Percentiles rank a stretch among this genome's conserved stretches.
Conservation (phyloP, 148 eudicot species). For the Rhododendron kiyosumense region DNA sequence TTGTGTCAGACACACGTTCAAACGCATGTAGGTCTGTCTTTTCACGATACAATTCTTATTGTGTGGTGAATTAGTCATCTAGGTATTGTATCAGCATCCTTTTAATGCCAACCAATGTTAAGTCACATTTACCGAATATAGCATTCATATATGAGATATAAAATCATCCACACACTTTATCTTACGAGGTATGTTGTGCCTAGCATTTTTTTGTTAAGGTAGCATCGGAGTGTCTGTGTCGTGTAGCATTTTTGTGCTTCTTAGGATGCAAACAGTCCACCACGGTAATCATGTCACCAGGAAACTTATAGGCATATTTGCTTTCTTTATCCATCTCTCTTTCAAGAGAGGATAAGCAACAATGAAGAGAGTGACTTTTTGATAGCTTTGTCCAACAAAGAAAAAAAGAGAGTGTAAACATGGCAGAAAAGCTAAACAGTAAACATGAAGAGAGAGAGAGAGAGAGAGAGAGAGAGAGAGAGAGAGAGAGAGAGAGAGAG, state of each 20-base stretch:
- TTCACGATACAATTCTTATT: background rate
- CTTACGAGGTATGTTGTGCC: background rate
- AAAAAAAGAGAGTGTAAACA: background rate
- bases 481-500: conserved; percentile 13
- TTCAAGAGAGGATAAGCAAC: background rate
- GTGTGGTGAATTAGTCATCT: background rate
- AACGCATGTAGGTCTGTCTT: background rate
- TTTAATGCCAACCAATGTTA: background rate
- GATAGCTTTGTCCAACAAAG: background rate
- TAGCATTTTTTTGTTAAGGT: background rate
- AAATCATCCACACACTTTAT: background rate
- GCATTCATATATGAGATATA: background rate
- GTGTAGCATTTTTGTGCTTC: background rate
- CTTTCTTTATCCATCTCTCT: background rate
- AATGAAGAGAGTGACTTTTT: background rate
- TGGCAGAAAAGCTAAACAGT: too few species aligned
- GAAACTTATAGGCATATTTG: background rate
- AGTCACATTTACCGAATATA: background rate
- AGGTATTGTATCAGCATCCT: background rate
- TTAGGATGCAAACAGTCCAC: background rate
- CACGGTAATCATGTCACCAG: background rate
- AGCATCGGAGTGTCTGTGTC: background rate
- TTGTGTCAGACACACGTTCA: background rate
- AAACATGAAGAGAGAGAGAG: too few species aligned
- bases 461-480: too few species aligned